These are phyloP conservation scores for Filobasidium uniguttulatum DNA, from an alignment of 1,284 basidiomycete species.

Conservation along the genomic window DNA sequence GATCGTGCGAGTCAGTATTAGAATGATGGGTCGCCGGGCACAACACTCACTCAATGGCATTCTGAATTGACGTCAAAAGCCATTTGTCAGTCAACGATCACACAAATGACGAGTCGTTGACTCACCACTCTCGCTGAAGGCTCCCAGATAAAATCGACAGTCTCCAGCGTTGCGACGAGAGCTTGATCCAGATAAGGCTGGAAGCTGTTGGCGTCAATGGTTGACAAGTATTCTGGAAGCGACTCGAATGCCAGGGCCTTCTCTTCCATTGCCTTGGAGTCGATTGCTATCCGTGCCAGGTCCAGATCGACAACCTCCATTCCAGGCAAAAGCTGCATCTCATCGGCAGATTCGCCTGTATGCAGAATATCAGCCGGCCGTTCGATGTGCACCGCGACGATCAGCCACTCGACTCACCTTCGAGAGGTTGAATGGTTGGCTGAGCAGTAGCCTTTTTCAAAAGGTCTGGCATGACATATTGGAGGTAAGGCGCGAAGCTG, in stretches of 20 bases:
- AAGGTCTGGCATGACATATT: slow-evolving; percentile 1
- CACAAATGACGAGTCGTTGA: not conserved
- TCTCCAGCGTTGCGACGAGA: not conserved
- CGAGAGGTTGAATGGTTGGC: not conserved
- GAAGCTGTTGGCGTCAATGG: not conserved
- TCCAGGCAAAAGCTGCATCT: not conserved
- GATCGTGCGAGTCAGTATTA: not conserved
- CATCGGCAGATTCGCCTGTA: not conserved
- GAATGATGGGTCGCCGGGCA: not conserved
- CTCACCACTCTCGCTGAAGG: not conserved
- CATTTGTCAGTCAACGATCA: no score
- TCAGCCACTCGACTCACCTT: not conserved
- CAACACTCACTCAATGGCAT: not conserved
- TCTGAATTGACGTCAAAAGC: not conserved
- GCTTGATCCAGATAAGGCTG: slow-evolving; percentile 1
- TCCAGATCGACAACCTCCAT: not conserved
- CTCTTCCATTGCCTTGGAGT: slow-evolving; percentile 6
- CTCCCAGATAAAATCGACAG: slow-evolving; percentile 4
- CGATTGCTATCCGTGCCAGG: not conserved
- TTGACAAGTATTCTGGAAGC: slow-evolving; percentile 1
- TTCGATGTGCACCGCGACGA: no score
- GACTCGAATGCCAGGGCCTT: slow-evolving; percentile 5
- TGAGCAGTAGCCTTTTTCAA: not conserved
- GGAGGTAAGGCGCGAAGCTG: slow-evolving; percentile 2
- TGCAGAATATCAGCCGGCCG: not conserved